A percentile compares a stretch with the other conserved stretches of the same genome.
These are phyloP conservation scores for Alternaria burnsii DNA, from an alignment of 2,329 filamentous ascomycete genomes.

Conservation along the genomic window DNA sequence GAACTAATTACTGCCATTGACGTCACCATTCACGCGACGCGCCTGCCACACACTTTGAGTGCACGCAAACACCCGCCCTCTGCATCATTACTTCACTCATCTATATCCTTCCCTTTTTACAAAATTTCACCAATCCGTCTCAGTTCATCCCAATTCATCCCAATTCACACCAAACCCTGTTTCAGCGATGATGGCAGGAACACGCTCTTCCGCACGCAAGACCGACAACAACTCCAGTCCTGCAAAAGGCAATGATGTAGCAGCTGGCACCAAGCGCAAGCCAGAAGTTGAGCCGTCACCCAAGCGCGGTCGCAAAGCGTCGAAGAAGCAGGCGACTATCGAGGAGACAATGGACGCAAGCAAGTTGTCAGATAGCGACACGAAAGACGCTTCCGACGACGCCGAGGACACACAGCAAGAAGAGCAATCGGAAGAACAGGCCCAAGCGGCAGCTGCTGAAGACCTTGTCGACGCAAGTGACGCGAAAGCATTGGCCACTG, in stretches of 20 bases:
- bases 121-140: background rate
- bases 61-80: background rate
- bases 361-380: slow-evolving; percentile 37
- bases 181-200: slow-evolving; percentile 35
- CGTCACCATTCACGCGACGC: slow-evolving; percentile 20
- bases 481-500: slow-evolving; percentile 23
- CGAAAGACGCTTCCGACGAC: slow-evolving; percentile 31
- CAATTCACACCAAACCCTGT: background rate
- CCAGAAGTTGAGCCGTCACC: slow-evolving; percentile 48
- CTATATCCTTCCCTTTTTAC: background rate
- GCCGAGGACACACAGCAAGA: slow-evolving; percentile 9
- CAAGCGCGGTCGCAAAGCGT: slow-evolving; percentile 55
- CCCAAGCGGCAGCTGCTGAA: slow-evolving; percentile 11
- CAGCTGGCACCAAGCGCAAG: slow-evolving; percentile 53
- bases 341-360: slow-evolving; percentile 61
- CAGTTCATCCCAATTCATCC: background rate
- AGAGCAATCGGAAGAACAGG: slow-evolving; percentile 23
- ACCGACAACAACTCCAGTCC: slow-evolving; percentile 29
- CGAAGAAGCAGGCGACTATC: slow-evolving; percentile 61
- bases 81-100: background rate
- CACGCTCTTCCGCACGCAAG: slow-evolving; percentile 39
- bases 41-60: slow-evolving; percentile 2
- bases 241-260: slow-evolving; percentile 39
- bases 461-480: slow-evolving; percentile 13
- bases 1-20: slow-evolving; percentile 14